A percentile compares a stretch with the other conserved stretches of the same genome.
These are phyloP conservation scores for Alloascoidea hylecoeti DNA, from an alignment of 805 yeast species.

Conservation along the genomic window DNA sequence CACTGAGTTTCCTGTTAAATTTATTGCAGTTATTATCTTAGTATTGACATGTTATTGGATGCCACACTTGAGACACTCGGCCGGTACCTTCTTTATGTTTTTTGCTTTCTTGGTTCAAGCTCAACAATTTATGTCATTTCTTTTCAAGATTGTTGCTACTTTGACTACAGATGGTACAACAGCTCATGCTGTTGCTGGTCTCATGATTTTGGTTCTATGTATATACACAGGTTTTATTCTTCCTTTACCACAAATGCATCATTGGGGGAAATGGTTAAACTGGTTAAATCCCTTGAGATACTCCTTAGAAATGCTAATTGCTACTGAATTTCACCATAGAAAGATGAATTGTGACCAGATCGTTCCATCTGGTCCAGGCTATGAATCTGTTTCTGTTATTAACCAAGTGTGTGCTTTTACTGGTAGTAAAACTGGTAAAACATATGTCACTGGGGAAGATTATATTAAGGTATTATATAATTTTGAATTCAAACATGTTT, in stretches of 20 bases:
- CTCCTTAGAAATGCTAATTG: conserved; percentile 49
- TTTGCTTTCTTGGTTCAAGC: conserved; percentile 28
- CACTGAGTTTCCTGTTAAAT: conserved; percentile 51
- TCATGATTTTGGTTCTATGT: conserved; percentile 32
- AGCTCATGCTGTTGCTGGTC: conserved; percentile 50
- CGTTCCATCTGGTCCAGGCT: conserved; percentile 49
- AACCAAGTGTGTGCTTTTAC: conserved; percentile 43
- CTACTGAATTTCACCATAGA: conserved; percentile 48
- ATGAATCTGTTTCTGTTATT: conserved; percentile 20
- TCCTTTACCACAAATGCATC: conserved; percentile 40
- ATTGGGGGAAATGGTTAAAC: conserved; percentile 60
- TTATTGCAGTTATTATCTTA: conserved; percentile 28
- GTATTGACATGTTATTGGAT: conserved; percentile 40
- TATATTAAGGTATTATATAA: conserved; percentile 34
- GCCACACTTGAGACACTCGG: conserved; percentile 29
- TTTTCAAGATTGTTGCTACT: conserved; percentile 43
- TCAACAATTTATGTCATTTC: conserved; percentile 30
- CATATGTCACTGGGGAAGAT: conserved; percentile 40
- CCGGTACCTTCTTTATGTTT: conserved; percentile 41
- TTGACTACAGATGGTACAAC: conserved; percentile 30
- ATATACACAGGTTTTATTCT: conserved; percentile 44
- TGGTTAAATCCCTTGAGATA: conserved; percentile 44
- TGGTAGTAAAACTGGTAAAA: conserved; percentile 46
- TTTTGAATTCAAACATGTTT: conserved; percentile 44
- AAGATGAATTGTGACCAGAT: conserved; percentile 34